Evolutionary conservation across 2,329 filamentous ascomycete genomes (phyloP).

Genomic region (Fusarium sp.): DNA sequence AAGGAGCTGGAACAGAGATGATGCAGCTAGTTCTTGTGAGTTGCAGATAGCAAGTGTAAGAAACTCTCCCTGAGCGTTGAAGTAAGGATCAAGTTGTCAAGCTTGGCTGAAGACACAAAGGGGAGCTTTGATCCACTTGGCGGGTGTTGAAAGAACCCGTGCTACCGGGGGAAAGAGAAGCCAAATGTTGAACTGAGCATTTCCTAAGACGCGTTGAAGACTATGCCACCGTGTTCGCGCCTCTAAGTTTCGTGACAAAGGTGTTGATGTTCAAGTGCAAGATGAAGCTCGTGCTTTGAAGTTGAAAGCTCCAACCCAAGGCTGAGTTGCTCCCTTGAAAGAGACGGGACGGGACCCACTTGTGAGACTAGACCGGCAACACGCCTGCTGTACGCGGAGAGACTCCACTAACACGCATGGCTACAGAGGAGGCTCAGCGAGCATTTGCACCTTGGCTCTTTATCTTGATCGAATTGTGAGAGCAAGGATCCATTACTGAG

Average conservation of each 20-base stretch:
- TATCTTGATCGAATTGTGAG: neutral
- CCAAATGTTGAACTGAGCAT: neutral
- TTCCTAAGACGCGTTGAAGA: neutral
- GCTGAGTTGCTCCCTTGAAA: constrained; percentile 19
- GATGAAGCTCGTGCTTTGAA: constrained; percentile 4
- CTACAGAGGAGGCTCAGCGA: constrained; percentile 11
- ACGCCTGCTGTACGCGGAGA: neutral
- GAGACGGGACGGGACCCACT: constrained; percentile 6
- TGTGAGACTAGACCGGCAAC: neutral
- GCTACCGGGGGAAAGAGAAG: neutral
- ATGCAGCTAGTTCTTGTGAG: neutral
- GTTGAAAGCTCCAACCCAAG: constrained; percentile 6
- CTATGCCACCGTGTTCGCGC: neutral
- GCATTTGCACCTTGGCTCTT: neutral
- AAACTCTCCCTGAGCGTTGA: constrained; percentile 5
- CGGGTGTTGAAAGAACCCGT: constrained; percentile 6
- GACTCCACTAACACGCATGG: neutral
- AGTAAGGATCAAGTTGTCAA: constrained; percentile 9
- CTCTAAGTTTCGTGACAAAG: neutral
- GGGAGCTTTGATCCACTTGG: constrained; percentile 22
- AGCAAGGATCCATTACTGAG: neutral
- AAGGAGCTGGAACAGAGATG: neutral
- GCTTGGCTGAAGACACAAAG: constrained; percentile 2
- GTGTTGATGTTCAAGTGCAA: neutral
- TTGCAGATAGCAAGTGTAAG: neutral